A percentile compares a stretch with the other conserved stretches of the same genome.
These are phyloP conservation scores for Picochlorum sp. DNA, from an alignment of 139 green algal species.

Conservation along the genomic window DNA sequence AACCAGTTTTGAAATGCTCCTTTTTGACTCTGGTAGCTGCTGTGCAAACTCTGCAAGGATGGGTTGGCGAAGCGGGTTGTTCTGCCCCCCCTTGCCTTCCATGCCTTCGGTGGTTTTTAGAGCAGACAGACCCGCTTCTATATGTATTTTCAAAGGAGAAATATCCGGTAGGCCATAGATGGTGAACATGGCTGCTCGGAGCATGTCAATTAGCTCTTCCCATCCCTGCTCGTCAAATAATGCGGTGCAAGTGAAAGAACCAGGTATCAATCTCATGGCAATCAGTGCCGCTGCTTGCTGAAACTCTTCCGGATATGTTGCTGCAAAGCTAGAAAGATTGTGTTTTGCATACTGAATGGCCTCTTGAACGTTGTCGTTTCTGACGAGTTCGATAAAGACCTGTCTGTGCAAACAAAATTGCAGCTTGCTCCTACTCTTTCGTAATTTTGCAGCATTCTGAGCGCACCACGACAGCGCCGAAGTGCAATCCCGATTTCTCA, in stretches of 20 bases:
- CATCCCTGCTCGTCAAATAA: slow-evolving; percentile 47
- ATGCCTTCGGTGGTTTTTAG: slow-evolving; percentile 66
- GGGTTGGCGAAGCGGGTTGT: slow-evolving; percentile 69
- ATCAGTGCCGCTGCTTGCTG: slow-evolving; percentile 74
- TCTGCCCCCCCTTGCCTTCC: slow-evolving; percentile 20
- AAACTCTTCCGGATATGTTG: slow-evolving; percentile 56
- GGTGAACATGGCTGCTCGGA: slow-evolving; percentile 64
- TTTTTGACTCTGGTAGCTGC: slow-evolving; percentile 74
- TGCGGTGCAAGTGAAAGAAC: slow-evolving; percentile 11
- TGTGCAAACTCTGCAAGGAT: slow-evolving; percentile 60
- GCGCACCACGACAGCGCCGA: slow-evolving; percentile 73
- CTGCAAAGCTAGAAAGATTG: slow-evolving; percentile 62
- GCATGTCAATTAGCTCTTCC: slow-evolving; percentile 46
- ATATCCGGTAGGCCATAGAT: slow-evolving; percentile 63
- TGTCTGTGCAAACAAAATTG: slow-evolving; percentile 81
- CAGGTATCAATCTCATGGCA: slow-evolving; percentile 36
- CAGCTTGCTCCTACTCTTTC: slow-evolving; percentile 66
- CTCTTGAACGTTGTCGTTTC: slow-evolving; percentile 31
- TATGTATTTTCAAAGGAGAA: slow-evolving; percentile 61
- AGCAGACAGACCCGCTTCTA: slow-evolving; percentile 73
- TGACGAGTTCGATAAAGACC: slow-evolving; percentile 90
- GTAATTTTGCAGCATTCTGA: slow-evolving; percentile 47
- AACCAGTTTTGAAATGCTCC: slow-evolving; percentile 76
- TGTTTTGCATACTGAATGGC: slow-evolving; percentile 70
- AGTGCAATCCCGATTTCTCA: slow-evolving; percentile 49